Evolutionary conservation across 179 eudicot genomes (phyloP), one percentile per base, ranked within the genome.

Genomic region (Pouteria campechiana): DNA sequence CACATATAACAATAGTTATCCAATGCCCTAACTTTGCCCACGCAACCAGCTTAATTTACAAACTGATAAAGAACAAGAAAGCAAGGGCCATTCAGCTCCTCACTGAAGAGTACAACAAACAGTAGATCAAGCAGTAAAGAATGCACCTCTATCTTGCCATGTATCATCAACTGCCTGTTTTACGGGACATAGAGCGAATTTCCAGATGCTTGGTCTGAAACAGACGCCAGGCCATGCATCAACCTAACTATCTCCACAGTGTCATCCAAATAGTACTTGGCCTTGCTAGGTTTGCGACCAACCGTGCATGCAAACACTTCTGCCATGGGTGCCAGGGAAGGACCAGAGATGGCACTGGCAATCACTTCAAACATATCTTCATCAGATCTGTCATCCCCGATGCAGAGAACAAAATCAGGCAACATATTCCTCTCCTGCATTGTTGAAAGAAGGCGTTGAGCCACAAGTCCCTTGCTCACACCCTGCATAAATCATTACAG

Each of bases 291-390:
- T 25, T 86, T 86, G 52, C 74, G 88, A 13, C 96, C 96, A 7
- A 86, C 83, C 0, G 93, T 82, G 69, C 96, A 86, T 1, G 96
- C 89, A 17, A 86, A 86, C 5, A 86, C 80, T 46, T 83, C 83
- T 2, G 90, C 93, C 10, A 74, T 79, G 0, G 93, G 86, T 3
- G 89, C 71, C 24, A 86, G 79, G 10, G 80, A 57, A 2, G 72
- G 73, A 7, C 74, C 70, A 0, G 66, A 62, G 44, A 38, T 65
- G 13, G 96, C 93, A 21, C 54, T 79, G 65, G 61, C 57, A 45
- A 86, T 76, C 50, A 83, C 86, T 64, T 77, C 96, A 46, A 82
- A 86, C 96, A 86, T 86, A 64, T 86, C 96, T 55, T 86, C 96
- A 6, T 86, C 96, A 5, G 96, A 86, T 57, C 93, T 58, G 37